Conservation (phyloP, 2,329 filamentous ascomycete species). For the Aspergillus quadrilineatus region DNA sequence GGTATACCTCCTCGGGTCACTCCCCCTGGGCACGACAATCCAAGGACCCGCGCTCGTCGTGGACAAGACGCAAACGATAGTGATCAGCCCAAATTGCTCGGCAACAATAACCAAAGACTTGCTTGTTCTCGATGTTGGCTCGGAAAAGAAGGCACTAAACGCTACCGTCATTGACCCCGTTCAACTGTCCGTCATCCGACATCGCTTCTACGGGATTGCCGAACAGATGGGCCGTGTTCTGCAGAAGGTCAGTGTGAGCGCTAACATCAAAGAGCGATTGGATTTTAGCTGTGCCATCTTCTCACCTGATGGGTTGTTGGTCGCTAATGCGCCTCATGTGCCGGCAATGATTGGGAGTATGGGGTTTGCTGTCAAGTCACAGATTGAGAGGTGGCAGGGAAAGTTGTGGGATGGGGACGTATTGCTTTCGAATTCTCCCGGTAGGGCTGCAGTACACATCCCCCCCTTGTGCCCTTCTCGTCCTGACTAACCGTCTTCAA, state of each 20-base stretch:
- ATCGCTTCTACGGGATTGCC: conserved; percentile 61
- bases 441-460: too few relatives aligned
- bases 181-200: conserved; percentile 55
- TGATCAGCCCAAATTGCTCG: conserved; percentile 76
- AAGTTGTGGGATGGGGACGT: conserved; percentile 77
- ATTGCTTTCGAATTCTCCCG: conserved; percentile 79
- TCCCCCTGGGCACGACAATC: too few relatives aligned
- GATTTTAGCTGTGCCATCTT: conserved; percentile 84
- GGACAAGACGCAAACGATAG: conserved; percentile 74
- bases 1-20: too few relatives aligned
- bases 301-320: conserved; percentile 63
- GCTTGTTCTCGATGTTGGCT: too few relatives aligned
- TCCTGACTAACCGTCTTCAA: too few relatives aligned
- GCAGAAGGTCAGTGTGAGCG: conserved; percentile 57
- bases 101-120: conserved; percentile 78
- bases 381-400: conserved; percentile 76
- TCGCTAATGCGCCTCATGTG: conserved; percentile 70
- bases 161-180: conserved; percentile 50
- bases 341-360: conserved; percentile 80
- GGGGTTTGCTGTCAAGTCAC: conserved; percentile 75
- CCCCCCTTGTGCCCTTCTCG: too few relatives aligned
- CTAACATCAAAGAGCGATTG: conserved; percentile 80
- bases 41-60: too few relatives aligned
- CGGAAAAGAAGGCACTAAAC: too few relatives aligned
- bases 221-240: conserved; percentile 60